These are phyloP conservation scores for Colletotrichum higginsianum DNA, from an alignment of 2,329 filamentous ascomycete species.

Conservation along the genomic window DNA sequence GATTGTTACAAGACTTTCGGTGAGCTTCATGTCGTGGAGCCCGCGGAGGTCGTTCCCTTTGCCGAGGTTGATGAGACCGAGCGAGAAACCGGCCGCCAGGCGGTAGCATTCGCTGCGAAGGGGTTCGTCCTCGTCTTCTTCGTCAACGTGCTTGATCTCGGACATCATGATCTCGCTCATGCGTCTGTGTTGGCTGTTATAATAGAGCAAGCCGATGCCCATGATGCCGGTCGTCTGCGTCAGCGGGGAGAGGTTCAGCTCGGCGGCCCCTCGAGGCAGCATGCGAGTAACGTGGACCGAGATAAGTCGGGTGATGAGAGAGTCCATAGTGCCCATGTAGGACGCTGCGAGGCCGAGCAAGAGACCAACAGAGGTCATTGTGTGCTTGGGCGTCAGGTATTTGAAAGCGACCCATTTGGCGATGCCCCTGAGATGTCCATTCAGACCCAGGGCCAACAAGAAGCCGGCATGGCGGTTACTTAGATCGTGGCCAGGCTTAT, in stretches of 20 bases:
- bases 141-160: slow-evolving; percentile 90
- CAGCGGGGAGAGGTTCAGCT: slow-evolving; percentile 91
- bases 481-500: slow-evolving; percentile 88
- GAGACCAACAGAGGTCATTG: slow-evolving; percentile 98
- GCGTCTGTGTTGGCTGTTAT: slow-evolving; percentile 93
- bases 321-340: slow-evolving; percentile 97
- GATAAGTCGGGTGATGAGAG: slow-evolving; percentile 89
- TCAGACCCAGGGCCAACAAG: slow-evolving; percentile 89
- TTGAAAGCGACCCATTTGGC: slow-evolving; percentile 99
- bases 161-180: slow-evolving; percentile 99
- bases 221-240: slow-evolving; percentile 97
- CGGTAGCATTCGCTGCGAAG: slow-evolving; percentile 96
- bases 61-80: slow-evolving; percentile 94
- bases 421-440: slow-evolving; percentile 92
- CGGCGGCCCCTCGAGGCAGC: slow-evolving; percentile 91
- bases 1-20: slow-evolving; percentile 87
- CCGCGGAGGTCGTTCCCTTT: slow-evolving; percentile 91
- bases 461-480: slow-evolving; percentile 98
- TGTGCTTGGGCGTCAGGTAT: slow-evolving; percentile 98
- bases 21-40: slow-evolving; percentile 92
- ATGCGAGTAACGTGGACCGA: slow-evolving; percentile 97
- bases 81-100: slow-evolving; percentile 90
- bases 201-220: slow-evolving; percentile 96
- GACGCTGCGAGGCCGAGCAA: slow-evolving; percentile 92
- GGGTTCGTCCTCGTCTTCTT: slow-evolving; percentile 85